phyloP scores from a whole-genome alignment of 2,329 filamentous ascomycete species.

The Diaporthe helianthi region DNA sequence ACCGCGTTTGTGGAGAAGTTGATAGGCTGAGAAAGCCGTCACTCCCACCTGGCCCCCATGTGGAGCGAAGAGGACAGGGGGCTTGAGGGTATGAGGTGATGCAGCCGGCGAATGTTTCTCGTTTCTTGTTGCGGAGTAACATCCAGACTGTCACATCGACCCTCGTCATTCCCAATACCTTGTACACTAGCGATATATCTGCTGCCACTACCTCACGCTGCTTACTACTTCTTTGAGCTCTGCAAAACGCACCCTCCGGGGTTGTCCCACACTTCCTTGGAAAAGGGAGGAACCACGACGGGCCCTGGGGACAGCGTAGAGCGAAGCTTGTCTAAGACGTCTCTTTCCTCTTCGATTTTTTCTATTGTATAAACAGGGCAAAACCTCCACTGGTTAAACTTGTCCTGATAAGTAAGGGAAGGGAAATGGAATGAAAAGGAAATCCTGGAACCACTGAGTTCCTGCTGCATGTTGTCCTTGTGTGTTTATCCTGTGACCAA shows the following conservation, averaged over 20 bases:
- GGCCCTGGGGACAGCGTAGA: neutral
- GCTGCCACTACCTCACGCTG: conserved; percentile 28
- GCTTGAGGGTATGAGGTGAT: neutral
- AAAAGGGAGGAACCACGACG: neutral
- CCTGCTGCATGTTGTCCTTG: neutral
- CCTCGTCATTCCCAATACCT: conserved; percentile 22
- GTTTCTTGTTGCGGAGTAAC: conserved; percentile 11
- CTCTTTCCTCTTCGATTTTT: conserved; percentile 9
- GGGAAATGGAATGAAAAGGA: conserved; percentile 8
- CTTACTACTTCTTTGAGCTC: conserved; percentile 21
- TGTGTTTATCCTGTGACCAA: neutral
- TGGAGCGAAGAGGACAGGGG: conserved; percentile 10
- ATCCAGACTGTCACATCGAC: conserved; percentile 8
- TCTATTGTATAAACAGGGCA: conserved; percentile 26
- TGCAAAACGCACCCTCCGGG: neutral
- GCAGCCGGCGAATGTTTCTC: conserved; percentile 1
- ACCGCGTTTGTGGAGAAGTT: neutral
- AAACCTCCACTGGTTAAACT: conserved; percentile 26
- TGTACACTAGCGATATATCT: conserved; percentile 33
- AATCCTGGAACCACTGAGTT: neutral
- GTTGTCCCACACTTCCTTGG: neutral
- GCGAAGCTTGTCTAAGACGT: conserved; percentile 6
- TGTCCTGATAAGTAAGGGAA: conserved; percentile 22
- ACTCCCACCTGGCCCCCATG: conserved; percentile 15
- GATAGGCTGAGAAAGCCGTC: conserved; percentile 22